Base-by-base conservation (phyloP, 306 rosid genomes). In the Macrotyloma uniflorum region DNA sequence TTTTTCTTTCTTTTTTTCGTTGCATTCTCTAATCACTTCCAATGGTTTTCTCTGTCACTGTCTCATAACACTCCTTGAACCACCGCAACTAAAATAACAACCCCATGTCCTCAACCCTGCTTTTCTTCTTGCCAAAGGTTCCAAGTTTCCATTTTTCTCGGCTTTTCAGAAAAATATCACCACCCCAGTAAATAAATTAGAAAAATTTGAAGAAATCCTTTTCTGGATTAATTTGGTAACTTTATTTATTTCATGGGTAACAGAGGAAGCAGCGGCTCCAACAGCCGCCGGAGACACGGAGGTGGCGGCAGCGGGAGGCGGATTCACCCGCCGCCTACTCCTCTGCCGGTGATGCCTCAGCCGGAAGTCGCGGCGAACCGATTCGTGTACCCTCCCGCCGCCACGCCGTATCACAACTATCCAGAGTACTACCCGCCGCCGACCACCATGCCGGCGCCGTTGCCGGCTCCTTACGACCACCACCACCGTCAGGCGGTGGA, bases 391-490 rank as follows among this genome's bases (percentile, higher is more conserved):
- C 88, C 83, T 7, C 23, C 98, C 0, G 86, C 93, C 8, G 89
- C 90, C 3, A 80, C 97, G 5, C 96, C 85, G 30, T 91, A 93
- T 53, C 89, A 81, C 59, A 93, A 87, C 78, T 90, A 87, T 67
- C 93, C 92, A 1, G 91, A 85, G 8, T 87, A 86, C 82, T 91
- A 87, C 76, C 89, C 89, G 2, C 89, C 91, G 53, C 89, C 90
- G 35, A 65, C 72, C 5, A 53, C 85, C 2, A 84, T 83, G 75
- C 88, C 87, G 57, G 51, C 84, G 75, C 90, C 93, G 7, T 78
- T 91, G 66, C 98, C 97, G 58, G 91, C 94, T 5, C 96, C 94
- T 8, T 89, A 77, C 61, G 98, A 91, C 42, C 93, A 95, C 51
- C 98, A 88, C 74, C 98, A 88, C 76, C 95, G 87, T 5, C 82